Conservation (phyloP, 768 basidiomycete species). For the Tricholoma matsutake region DNA sequence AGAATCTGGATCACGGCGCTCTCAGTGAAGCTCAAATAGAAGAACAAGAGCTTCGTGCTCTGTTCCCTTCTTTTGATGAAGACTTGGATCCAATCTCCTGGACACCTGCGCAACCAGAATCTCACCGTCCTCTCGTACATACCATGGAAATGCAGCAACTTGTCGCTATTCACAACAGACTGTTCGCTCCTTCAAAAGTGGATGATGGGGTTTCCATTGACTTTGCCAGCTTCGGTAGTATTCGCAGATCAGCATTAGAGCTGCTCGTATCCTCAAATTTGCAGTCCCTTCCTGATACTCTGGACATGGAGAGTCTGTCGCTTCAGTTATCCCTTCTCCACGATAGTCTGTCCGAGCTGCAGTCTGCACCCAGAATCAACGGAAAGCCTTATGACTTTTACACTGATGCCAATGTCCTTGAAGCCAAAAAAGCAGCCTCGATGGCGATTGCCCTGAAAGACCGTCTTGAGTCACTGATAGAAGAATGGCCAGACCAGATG, state of each 20-base stretch:
- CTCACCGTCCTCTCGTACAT: conserved; percentile 27
- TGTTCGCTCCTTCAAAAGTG: conserved; percentile 29
- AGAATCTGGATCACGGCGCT: conserved; percentile 48
- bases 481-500: conserved; percentile 97
- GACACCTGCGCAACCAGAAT: conserved; percentile 9
- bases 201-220: conserved; percentile 1
- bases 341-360: conserved; percentile 32
- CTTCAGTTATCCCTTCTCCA: conserved; percentile 52
- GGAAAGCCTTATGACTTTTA: conserved; percentile 70
- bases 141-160: conserved; percentile 36
- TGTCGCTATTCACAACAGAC: conserved; percentile 43
- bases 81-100: conserved; percentile 34
- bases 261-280: conserved; percentile 29
- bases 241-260: conserved; percentile 32
- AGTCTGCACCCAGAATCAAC: conserved; percentile 15
- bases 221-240: conserved; percentile 25
- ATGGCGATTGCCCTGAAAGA: conserved; percentile 48
- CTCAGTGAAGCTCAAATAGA: conserved; percentile 73
- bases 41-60: conserved; percentile 73
- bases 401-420: conserved; percentile 65
- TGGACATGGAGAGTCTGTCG: conserved; percentile 52
- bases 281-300: conserved; percentile 31
- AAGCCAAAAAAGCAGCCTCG: conserved; percentile 58
- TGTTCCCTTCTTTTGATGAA: conserved; percentile 87
- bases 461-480: conserved; percentile 55